A percentile compares a stretch with the other conserved stretches of the same genome.
These are phyloP conservation scores for Coleophoma crateriformis DNA, from an alignment of 2,329 filamentous ascomycete genomes.

Conservation along the genomic window DNA sequence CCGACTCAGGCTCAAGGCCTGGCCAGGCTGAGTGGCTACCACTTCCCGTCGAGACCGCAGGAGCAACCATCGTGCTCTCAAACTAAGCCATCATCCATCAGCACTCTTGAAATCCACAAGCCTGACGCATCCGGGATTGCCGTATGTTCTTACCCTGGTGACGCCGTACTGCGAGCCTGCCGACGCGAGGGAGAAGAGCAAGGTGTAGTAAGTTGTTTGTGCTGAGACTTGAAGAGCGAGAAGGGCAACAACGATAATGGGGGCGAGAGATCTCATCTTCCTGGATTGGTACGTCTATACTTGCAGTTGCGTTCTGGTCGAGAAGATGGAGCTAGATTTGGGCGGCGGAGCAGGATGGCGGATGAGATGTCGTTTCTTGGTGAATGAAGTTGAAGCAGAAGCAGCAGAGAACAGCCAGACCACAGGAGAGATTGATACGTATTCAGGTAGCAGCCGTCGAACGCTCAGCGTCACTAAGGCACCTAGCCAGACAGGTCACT, in stretches of 20 bases:
- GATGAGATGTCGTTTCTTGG: too few species aligned
- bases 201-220: background rate
- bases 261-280: background rate
- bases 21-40: background rate
- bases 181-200: background rate
- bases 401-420: too few species aligned
- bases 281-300: background rate
- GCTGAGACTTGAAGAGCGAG: background rate
- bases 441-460: too few species aligned
- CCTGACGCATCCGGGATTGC: background rate
- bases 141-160: background rate
- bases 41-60: background rate
- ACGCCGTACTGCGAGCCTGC: background rate
- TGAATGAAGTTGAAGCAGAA: too few species aligned
- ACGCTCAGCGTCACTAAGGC: too few species aligned
- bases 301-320: too few species aligned
- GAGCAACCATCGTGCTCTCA: background rate
- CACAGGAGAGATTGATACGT: too few species aligned
- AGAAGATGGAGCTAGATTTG: too few species aligned
- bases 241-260: too few species aligned
- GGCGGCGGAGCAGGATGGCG: too few species aligned
- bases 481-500: too few species aligned
- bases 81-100: background rate
- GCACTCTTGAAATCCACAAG: background rate
- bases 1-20: background rate